Evolutionary conservation across 345 rosid genomes (phyloP).

Genomic region (Citrus glauca): DNA sequence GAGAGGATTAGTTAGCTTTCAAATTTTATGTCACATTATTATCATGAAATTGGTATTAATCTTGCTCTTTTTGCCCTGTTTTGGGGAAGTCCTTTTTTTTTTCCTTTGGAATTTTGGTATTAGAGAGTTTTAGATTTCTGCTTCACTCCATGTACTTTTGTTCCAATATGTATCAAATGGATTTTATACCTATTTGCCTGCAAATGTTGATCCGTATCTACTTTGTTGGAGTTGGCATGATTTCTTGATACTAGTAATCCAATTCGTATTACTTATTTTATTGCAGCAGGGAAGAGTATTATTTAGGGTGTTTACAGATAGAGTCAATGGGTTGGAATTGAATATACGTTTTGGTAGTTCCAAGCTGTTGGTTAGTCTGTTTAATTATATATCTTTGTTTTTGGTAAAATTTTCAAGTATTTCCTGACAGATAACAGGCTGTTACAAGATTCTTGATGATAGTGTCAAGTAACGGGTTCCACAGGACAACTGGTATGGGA

Average conservation of each 20-base stretch:
- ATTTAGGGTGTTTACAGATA: background rate
- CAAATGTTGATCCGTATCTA: background rate
- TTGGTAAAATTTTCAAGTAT: background rate
- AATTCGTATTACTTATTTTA: background rate
- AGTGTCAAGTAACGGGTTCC: background rate
- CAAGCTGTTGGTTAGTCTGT: background rate
- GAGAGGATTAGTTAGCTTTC: conserved; percentile 31
- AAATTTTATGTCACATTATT: background rate
- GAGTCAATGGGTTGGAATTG: background rate
- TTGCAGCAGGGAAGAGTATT: background rate
- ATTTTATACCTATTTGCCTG: background rate
- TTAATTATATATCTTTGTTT: background rate
- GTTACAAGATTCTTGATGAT: too few relatives aligned
- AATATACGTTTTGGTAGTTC: background rate
- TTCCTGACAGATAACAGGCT: too few relatives aligned
- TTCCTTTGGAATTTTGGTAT: background rate
- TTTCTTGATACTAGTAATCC: background rate
- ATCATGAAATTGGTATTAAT: background rate
- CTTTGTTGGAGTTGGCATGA: background rate
- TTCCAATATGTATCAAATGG: background rate
- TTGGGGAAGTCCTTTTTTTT: background rate
- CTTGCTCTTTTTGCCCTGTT: background rate
- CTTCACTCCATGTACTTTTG: background rate
- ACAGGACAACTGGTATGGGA: too few relatives aligned
- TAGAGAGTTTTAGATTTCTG: conserved; percentile 9